These are phyloP conservation scores for Fusarium sp. DNA, from an alignment of 2,329 filamentous ascomycete species.

Conservation along the genomic window DNA sequence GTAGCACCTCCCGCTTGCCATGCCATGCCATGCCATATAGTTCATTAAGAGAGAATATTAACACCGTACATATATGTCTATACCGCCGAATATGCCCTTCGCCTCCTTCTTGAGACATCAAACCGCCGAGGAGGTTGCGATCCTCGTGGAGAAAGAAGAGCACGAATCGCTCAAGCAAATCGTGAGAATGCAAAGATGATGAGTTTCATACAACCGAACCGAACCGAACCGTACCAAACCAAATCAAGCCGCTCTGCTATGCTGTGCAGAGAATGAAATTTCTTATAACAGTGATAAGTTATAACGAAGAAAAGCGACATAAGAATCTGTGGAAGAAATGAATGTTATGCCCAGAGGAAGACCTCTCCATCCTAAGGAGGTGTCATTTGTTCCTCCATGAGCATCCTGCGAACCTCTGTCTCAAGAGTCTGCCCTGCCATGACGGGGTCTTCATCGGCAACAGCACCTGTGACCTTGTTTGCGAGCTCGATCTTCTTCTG, in stretches of 20 bases:
- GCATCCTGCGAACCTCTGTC: slow-evolving; percentile 60
- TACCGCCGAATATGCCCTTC: slow-evolving; percentile 1
- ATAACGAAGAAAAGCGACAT: slow-evolving; percentile 9
- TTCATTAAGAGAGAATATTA: slow-evolving; percentile 24
- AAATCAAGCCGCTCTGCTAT: slow-evolving; percentile 29
- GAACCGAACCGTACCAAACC: slow-evolving; percentile 22
- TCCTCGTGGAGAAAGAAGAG: background rate
- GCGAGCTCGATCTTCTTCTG: slow-evolving; percentile 94
- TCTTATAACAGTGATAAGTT: slow-evolving; percentile 13
- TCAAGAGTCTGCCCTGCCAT: slow-evolving; percentile 56
- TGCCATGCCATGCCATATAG: slow-evolving; percentile 22
- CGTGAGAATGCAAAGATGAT: slow-evolving; percentile 18
- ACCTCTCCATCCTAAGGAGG: slow-evolving; percentile 51
- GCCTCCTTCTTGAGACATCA: slow-evolving; percentile 6
- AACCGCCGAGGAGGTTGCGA: slow-evolving; percentile 2
- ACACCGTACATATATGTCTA: slow-evolving; percentile 15
- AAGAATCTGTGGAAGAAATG: background rate
- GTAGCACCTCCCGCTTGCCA: slow-evolving; percentile 27
- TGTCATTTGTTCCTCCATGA: slow-evolving; percentile 56
- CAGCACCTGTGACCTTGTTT: slow-evolving; percentile 63
- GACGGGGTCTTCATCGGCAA: slow-evolving; percentile 48
- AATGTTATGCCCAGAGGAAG: slow-evolving; percentile 15
- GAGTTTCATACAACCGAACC: slow-evolving; percentile 25
- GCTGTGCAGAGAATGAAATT: slow-evolving; percentile 25
- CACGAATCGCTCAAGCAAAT: slow-evolving; percentile 9